A percentile compares a stretch with the other conserved stretches of the same genome.
These are phyloP conservation scores for Penicillium argentinense DNA, from an alignment of 495 filamentous ascomycete genomes.

Conservation along the genomic window DNA sequence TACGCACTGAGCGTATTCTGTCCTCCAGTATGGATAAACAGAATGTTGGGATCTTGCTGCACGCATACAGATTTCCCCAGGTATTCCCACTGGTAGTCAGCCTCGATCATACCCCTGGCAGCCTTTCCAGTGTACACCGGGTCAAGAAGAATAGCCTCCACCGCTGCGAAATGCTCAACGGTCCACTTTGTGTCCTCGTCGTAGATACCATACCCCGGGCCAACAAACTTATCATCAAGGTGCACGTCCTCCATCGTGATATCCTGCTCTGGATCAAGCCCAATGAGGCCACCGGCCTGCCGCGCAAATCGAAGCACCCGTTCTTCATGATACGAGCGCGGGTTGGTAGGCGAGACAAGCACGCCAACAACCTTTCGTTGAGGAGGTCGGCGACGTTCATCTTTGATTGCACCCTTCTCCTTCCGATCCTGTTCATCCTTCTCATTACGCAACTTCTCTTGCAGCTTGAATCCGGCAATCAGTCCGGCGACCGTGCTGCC, in stretches of 20 bases:
- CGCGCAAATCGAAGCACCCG: slow-evolving; percentile 35
- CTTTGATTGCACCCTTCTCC: too few species aligned
- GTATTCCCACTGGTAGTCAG: too few species aligned
- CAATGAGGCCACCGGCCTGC: slow-evolving; percentile 27
- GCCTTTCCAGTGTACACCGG: slow-evolving; percentile 44
- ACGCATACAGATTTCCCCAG: too few species aligned
- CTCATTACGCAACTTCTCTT: slow-evolving; percentile 26
- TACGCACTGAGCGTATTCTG: slow-evolving; percentile 39
- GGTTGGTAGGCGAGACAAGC: slow-evolving; percentile 36
- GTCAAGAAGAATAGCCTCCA: slow-evolving; percentile 34
- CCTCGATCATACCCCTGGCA: slow-evolving; percentile 30
- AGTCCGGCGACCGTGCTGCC: slow-evolving; percentile 40
- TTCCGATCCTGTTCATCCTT: too few species aligned
- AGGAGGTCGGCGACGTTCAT: neutral
- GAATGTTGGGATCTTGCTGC: too few species aligned
- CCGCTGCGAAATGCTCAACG: slow-evolving; percentile 26
- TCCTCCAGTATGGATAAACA: slow-evolving; percentile 46
- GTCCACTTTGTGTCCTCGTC: slow-evolving; percentile 24
- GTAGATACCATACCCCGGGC: slow-evolving; percentile 34
- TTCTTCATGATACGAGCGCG: slow-evolving; percentile 28
- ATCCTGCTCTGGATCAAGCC: slow-evolving; percentile 24
- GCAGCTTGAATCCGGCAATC: slow-evolving; percentile 39
- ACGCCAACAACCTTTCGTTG: slow-evolving; percentile 32
- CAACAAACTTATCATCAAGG: slow-evolving; percentile 38
- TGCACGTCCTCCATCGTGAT: slow-evolving; percentile 32